phyloP scores from a whole-genome alignment of 805 yeast genomes.

The Blastobotrys parvus region DNA sequence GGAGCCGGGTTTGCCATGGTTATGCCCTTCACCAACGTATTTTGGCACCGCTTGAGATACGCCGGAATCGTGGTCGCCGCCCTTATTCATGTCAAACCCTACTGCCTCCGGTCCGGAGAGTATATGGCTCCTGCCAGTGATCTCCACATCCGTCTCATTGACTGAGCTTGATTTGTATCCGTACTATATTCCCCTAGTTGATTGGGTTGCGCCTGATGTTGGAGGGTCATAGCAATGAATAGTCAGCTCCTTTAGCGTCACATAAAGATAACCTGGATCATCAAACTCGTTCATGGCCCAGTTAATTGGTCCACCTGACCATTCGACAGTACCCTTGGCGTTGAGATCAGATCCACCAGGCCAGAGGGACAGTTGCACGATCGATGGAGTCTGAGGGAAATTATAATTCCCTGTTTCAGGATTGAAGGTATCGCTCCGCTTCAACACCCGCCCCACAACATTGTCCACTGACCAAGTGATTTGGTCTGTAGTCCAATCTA shows the following conservation, averaged over 20 bases:
- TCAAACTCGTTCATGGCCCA: slow-evolving; percentile 72
- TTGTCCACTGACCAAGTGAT: slow-evolving; percentile 73
- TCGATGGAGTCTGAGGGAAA: slow-evolving; percentile 85
- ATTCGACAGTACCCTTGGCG: slow-evolving; percentile 52
- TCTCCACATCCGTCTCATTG: slow-evolving; percentile 39
- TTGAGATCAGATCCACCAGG: slow-evolving; percentile 44
- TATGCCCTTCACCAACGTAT: no score
- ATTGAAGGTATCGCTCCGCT: slow-evolving; percentile 46
- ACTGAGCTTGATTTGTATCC: slow-evolving; percentile 42
- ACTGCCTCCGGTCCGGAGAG: neutral
- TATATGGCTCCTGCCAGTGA: slow-evolving; percentile 44
- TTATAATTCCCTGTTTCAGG: slow-evolving; percentile 54
- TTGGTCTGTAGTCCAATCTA: slow-evolving; percentile 78
- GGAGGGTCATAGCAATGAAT: slow-evolving; percentile 74
- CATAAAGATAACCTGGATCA: slow-evolving; percentile 72
- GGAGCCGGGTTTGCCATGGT: no score
- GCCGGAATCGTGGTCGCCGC: no score
- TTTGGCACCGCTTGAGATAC: no score
- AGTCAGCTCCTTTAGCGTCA: slow-evolving; percentile 49
- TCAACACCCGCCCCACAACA: slow-evolving; percentile 52
- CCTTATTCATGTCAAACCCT: neutral
- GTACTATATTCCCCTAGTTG: slow-evolving; percentile 43
- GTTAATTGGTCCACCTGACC: slow-evolving; percentile 84
- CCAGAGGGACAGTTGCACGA: slow-evolving; percentile 58
- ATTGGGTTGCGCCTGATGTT: slow-evolving; percentile 32